Base-by-base conservation (phyloP, 2,329 filamentous ascomycete species). In the Capronia epimyces region DNA sequence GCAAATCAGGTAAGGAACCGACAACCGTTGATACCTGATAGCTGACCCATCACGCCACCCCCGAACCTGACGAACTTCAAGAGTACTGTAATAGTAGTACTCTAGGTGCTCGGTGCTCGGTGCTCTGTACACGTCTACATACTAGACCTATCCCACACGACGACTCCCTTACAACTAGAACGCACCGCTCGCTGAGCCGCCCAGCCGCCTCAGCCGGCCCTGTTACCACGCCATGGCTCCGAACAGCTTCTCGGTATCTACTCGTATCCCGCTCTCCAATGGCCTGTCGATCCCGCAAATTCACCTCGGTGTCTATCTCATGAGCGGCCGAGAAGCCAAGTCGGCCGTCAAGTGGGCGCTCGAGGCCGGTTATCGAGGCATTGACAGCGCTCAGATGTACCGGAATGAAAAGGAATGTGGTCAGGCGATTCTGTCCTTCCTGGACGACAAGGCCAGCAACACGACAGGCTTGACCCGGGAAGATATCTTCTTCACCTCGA, bases 401-500 rank as follows among this genome's bases (percentile, higher is more conserved):
- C 70, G 78, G 63, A 93, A 93, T 55, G 88, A 93, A 67, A 73
- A 73, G 29, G 78, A 87, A 59, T 80, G 83, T 12, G 87, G 86
- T 1, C 70, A 74, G 25, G 83, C 84, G 7, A 84, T 93, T 55
- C 65, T 66, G 2, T 69, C 74, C 16, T 86, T 79, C 59, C 68
- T 87, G 34, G 53, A 57, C 29, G 2, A 62, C 67, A 31, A 69
- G 69, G 46, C 63, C 61, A 2, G 68, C 70, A 80, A 80, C 56
- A 70, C 66, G 0, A 61, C 71, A 0, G 74, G 71, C 0, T 65
- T 89, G 22, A 77, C 73, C 56, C 78, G 87, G 3, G 78, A 83
- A 50, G 82, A 90, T 62, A 73, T 93, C 46, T 87, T 87, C 67
- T 90, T 87, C 66, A 93, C 87, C 0, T 85, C 83, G 29, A 94